These are phyloP conservation scores for Microbotryum silenes-acaulis DNA, from an alignment of 1,284 basidiomycete genomes.

Conservation along the genomic window DNA sequence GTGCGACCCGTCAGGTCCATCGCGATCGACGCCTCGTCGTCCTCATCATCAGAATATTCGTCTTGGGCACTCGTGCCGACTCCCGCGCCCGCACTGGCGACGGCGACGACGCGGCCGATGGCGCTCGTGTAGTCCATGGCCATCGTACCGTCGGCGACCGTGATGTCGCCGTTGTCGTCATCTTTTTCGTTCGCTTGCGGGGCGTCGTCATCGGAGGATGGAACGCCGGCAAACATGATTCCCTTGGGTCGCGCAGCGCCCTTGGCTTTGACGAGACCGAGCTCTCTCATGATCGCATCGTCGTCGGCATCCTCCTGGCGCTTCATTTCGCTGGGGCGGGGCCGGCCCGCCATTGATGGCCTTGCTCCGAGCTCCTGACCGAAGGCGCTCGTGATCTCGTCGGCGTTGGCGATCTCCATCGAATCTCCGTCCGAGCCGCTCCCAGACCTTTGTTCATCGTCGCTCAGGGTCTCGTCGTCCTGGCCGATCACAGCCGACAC, in stretches of 20 bases:
- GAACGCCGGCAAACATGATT: constrained; percentile 6
- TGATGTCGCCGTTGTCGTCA: constrained; percentile 1
- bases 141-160: constrained; percentile 1
- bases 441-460: neutral
- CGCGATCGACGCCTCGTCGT: too few relatives aligned
- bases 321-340: constrained; percentile 20
- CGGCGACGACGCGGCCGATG: too few relatives aligned
- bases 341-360: neutral
- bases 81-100: too few relatives aligned
- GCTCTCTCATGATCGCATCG: constrained; percentile 23
- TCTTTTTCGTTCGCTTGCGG: neutral
- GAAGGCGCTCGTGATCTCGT: constrained; percentile 8
- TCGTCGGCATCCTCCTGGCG: constrained; percentile 26
- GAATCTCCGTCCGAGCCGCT: neutral
- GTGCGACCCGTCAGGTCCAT: too few relatives aligned
- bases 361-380: constrained; percentile 4
- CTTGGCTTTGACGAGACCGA: constrained; percentile 15
- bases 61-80: too few relatives aligned
- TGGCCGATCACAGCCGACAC: constrained; percentile 10
- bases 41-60: too few relatives aligned
- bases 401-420: constrained; percentile 10
- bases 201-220: neutral
- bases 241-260: constrained; percentile 6
- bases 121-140: too few relatives aligned
- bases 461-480: neutral